Conservation (phyloP, 139 green algal genomes). For the Protoeuglena noctilucae region DNA sequence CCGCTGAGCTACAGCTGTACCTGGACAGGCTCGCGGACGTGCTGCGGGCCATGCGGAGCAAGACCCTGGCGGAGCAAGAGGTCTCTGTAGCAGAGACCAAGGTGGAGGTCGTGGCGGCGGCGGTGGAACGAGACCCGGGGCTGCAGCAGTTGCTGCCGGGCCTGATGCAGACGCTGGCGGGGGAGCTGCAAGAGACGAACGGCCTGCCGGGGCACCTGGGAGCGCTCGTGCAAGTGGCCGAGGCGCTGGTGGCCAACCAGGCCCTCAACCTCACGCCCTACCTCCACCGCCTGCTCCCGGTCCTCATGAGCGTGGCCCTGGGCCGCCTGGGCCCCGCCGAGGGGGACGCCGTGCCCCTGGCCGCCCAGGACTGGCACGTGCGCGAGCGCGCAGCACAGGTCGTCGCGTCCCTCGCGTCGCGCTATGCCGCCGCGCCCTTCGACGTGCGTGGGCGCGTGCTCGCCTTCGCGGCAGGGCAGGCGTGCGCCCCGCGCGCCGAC, state of each 20-base stretch:
- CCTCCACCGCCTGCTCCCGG: neutral
- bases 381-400: neutral
- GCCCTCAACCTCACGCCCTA: neutral
- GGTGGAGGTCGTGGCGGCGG: too few relatives aligned
- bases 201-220: neutral
- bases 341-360: too few relatives aligned
- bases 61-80: too few relatives aligned
- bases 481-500: neutral
- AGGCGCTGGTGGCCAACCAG: neutral
- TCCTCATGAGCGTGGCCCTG: neutral
- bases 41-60: slow-evolving; percentile 8
- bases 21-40: slow-evolving; percentile 33
- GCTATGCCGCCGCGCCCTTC: neutral
- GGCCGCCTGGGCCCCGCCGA: neutral
- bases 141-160: neutral
- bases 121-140: too few relatives aligned
- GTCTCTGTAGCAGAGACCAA: too few relatives aligned
- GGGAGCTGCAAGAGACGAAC: neutral
- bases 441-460: neutral
- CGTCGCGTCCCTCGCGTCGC: neutral
- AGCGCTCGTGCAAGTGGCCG: neutral
- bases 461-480: neutral
- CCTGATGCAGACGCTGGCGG: neutral
- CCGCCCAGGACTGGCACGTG: neutral
- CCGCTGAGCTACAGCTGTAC: slow-evolving; percentile 57